A percentile compares a stretch with the other conserved stretches of the same genome.
Conservation (phyloP, 2,329 filamentous ascomycete genomes). For the Diaporthe sp. region DNA sequence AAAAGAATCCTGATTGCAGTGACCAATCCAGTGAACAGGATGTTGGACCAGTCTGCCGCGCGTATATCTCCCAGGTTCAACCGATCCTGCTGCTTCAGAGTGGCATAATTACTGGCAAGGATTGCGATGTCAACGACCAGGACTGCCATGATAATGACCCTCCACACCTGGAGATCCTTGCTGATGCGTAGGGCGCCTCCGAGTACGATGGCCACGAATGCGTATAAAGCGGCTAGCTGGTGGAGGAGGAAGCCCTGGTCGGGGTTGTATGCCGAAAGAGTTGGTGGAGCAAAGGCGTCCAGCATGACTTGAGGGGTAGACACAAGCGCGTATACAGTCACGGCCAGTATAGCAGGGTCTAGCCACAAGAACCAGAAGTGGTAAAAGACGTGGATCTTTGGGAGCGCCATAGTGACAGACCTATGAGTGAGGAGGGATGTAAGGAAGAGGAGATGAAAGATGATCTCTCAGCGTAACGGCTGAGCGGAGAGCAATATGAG, state of each 20-base stretch:
- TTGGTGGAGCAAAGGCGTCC: constrained; percentile 41
- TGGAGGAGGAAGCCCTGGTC: constrained; percentile 45
- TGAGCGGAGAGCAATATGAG: not conserved
- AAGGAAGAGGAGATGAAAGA: not conserved
- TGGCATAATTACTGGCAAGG: constrained; percentile 41
- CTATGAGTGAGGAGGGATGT: not conserved
- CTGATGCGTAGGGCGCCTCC: constrained; percentile 39
- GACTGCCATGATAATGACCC: constrained; percentile 40
- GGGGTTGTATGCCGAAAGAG: constrained; percentile 41
- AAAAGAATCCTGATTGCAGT: constrained; percentile 42
- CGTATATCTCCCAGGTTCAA: constrained; percentile 35
- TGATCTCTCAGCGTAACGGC: not conserved
- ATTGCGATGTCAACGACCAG: constrained; percentile 43
- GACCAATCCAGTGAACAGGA: constrained; percentile 40
- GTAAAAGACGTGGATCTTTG: constrained; percentile 43
- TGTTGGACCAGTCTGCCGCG: constrained; percentile 43
- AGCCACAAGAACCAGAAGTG: constrained; percentile 46
- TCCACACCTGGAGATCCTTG: constrained; percentile 45
- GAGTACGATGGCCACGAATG: constrained; percentile 42
- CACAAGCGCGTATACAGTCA: constrained; percentile 42
- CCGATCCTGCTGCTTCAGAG: constrained; percentile 42
- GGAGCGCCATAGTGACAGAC: constrained; percentile 28
- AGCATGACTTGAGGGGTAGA: constrained; percentile 42
- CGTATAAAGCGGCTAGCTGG: constrained; percentile 43
- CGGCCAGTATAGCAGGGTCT: constrained; percentile 41